Conservation (phyloP, 2,329 filamentous ascomycete species). For the Aspergillus tamarii region DNA sequence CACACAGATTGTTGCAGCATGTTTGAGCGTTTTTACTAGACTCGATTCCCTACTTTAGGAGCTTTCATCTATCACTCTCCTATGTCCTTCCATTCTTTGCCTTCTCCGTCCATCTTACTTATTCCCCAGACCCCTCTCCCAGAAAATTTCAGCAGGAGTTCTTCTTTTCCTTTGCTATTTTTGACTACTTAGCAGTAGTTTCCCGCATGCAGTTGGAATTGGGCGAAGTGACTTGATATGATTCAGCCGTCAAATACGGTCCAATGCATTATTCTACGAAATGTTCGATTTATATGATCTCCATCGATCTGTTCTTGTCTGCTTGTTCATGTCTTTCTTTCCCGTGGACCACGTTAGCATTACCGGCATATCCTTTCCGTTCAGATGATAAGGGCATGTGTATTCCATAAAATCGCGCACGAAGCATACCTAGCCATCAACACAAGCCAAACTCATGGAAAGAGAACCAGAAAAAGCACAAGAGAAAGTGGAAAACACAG, state of each 20-base stretch:
- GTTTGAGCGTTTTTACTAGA: constrained; percentile 94
- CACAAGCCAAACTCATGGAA: background rate
- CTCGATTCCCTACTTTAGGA: constrained; percentile 87
- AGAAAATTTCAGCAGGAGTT: constrained; percentile 12
- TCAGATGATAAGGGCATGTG: constrained; percentile 2
- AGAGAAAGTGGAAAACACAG: background rate
- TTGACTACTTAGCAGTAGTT: constrained; percentile 32
- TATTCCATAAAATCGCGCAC: constrained; percentile 14
- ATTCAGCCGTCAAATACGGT: constrained; percentile 21
- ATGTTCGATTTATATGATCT: constrained; percentile 21
- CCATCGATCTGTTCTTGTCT: constrained; percentile 20
- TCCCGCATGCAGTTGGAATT: constrained; percentile 29
- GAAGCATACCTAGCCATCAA: constrained; percentile 1
- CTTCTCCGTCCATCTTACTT: constrained; percentile 14
- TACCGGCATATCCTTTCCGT: background rate
- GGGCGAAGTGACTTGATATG: constrained; percentile 22
- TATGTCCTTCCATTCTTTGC: constrained; percentile 10
- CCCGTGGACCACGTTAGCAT: constrained; percentile 6
- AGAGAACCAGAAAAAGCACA: background rate
- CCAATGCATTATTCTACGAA: constrained; percentile 34
- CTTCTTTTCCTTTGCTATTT: constrained; percentile 16
- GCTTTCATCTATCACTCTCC: constrained; percentile 4
- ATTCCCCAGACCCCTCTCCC: constrained; percentile 20
- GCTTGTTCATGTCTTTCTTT: constrained; percentile 9
- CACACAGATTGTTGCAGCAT: constrained; percentile 78